Percentiles rank a stretch among this genome's conserved stretches.
Evolutionary conservation across 2,329 filamentous ascomycete species (phyloP).

Genomic region (Zymoseptoria tritici): DNA sequence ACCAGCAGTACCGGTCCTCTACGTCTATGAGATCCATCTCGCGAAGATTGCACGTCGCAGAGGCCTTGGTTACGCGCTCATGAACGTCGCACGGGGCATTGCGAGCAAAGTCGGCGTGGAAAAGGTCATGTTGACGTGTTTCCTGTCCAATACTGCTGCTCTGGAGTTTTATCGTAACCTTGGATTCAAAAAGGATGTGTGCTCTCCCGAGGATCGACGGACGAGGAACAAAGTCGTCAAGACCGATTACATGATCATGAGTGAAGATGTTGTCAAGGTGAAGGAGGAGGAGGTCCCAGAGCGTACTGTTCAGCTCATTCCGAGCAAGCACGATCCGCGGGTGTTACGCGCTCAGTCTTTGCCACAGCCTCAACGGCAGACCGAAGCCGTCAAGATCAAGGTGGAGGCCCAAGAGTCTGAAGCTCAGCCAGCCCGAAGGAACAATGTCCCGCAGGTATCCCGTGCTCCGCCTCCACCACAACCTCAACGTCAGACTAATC

Average conservation of each 20-base stretch:
- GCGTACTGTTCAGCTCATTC: neutral
- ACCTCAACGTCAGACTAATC: neutral
- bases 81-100: conserved; percentile 48
- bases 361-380: too few relatives aligned
- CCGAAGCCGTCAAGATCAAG: neutral
- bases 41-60: conserved; percentile 49
- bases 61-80: conserved; percentile 55
- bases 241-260: conserved; percentile 48
- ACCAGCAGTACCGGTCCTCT: conserved; percentile 57
- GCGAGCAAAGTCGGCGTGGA: conserved; percentile 49
- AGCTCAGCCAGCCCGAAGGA: neutral
- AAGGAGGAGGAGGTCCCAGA: neutral
- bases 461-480: neutral
- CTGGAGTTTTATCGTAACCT: conserved; percentile 54
- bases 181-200: conserved; percentile 49
- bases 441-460: neutral
- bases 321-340: too few relatives aligned
- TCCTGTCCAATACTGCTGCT: conserved; percentile 52
- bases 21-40: conserved; percentile 74
- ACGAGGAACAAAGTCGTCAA: conserved; percentile 44
- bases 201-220: conserved; percentile 43
- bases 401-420: neutral
- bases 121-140: conserved; percentile 72
- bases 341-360: too few relatives aligned
- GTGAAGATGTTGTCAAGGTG: conserved; percentile 30